These are phyloP conservation scores for Pichia scutulata DNA, from an alignment of 805 yeast genomes.

Conservation along the genomic window DNA sequence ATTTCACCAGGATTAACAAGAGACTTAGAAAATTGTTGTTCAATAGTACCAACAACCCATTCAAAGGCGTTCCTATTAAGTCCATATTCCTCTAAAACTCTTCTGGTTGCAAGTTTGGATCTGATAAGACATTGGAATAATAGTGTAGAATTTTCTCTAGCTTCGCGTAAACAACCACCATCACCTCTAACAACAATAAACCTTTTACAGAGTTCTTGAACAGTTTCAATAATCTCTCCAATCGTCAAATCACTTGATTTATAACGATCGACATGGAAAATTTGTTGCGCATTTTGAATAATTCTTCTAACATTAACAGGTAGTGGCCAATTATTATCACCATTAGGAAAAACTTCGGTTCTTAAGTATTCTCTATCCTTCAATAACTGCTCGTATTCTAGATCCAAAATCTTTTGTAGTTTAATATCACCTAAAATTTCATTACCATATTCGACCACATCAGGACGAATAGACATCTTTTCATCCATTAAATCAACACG, in stretches of 20 bases:
- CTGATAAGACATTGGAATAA: conserved; percentile 88
- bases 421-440: conserved; percentile 87
- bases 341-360: conserved; percentile 74
- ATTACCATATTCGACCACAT: conserved; percentile 78
- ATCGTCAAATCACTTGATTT: conserved; percentile 87
- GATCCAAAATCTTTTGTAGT: conserved; percentile 72
- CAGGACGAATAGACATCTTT: conserved; percentile 50
- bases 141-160: conserved; percentile 86
- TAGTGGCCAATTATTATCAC: conserved; percentile 95
- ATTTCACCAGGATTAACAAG: conserved; percentile 95
- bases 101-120: conserved; percentile 83
- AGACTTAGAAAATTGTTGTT: conserved; percentile 85
- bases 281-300: conserved; percentile 93
- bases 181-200: conserved; percentile 78
- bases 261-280: conserved; percentile 86
- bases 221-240: conserved; percentile 69
- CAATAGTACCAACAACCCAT: conserved; percentile 94
- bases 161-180: conserved; percentile 64
- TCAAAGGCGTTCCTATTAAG: conserved; percentile 81
- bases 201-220: conserved; percentile 57
- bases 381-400: conserved; percentile 70
- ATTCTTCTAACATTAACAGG: conserved; percentile 97
- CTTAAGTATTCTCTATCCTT: conserved; percentile 77
- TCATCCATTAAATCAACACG: conserved; percentile 79
- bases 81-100: conserved; percentile 86